Base-by-base conservation (phyloP, 139 green algal genomes). In the Auxenochlorella protothecoides region DNA sequence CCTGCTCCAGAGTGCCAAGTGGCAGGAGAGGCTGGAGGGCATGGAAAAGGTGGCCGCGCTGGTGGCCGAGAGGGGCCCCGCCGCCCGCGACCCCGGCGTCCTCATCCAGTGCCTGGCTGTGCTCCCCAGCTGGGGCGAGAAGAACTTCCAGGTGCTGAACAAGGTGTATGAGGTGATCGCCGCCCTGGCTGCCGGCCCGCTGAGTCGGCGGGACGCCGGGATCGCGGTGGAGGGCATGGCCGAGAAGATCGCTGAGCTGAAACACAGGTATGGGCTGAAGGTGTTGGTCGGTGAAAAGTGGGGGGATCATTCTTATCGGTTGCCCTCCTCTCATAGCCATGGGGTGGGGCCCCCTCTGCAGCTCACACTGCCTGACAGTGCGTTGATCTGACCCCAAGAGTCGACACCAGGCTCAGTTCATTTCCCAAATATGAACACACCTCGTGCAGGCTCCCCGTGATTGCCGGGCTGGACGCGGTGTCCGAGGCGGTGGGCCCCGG, bases 121-220 rank as follows among this genome's bases (percentile, higher is more conserved):
- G 57, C 44, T 96, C 60, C 92, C 90, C 3, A 87, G 94, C 66
- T 98, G 89, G 87, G 74, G 54, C 4, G 94, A 98, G 71, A 97
- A 96, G 79, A 98, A 98, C 75, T 96, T 98, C 78, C 94, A 98
- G 90, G 89, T 93, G 8, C 76, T 97, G 82, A 79, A 82, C 56
- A 97, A 95, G 79, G 76, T 87, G 71, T 92, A 97, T 80, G 93
- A 98, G 76, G 69, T 92, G 14, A 72, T 96, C 51, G 74, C 78
- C 0, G 10, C 71, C 5, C 51, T 91, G 51, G 85, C 85, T 8
- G 74, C 63, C 6, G 60, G 70, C 5, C 79, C 71, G 6, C 63
- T 96, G 63, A 63, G 55, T 69, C 86, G 85, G 75, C 76, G 78
- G 4, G 86, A 93, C 54, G 86, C 81, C 5, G 84, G 85, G 13